Base-by-base conservation (phyloP, 2,329 filamentous ascomycete genomes). In the Parafenestella ontariensis region DNA sequence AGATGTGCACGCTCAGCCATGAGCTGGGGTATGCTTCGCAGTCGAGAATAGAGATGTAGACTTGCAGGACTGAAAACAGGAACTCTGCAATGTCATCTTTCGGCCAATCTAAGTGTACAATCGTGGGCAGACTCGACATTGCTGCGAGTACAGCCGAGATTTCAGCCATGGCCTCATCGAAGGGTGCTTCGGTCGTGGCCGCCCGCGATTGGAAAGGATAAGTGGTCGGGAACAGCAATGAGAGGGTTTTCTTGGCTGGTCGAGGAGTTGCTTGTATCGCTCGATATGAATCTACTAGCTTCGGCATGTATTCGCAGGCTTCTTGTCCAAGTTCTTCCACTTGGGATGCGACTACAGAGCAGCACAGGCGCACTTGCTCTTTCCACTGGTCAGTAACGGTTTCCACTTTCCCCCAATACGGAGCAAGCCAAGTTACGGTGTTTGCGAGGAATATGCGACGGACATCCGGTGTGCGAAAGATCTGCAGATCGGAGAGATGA, bases 1-100 rank as follows among this genome's bases (percentile, higher is more conserved):
- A 95, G 36, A 98, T 95, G 69, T 96, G 90, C 49, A 96, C 86
- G 73, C 93, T 98, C 40, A 99, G 81, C 96, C 95, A 99, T 54
- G 85, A 87, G 17, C 86, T 81, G 0, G 96, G 95, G 76, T 96
- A 98, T 0, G 95, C 92, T 68, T 96, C 91, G 64, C 92, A 92
- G 53, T 89, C 87, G 10, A 99, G 80, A 48, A 99, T 92, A 61
- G 92, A 97, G 76, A 92, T 91, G 69, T 96, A 89, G 7, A 96
- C 89, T 56, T 90, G 88, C 23, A 99, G 83, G 0, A 89, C 86
- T 66, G 92, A 90, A 61, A 91, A 88, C 9, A 97, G 74, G 37
- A 96, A 86, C 2, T 85, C 83, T 9, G 89, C 85, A 46, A 94
- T 83, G 54, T 96, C 90, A 26, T 90, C 85, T 47, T 90, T 88